phyloP scores from a whole-genome alignment of 2,329 filamentous ascomycete species.

The Penicillium concentricum region DNA sequence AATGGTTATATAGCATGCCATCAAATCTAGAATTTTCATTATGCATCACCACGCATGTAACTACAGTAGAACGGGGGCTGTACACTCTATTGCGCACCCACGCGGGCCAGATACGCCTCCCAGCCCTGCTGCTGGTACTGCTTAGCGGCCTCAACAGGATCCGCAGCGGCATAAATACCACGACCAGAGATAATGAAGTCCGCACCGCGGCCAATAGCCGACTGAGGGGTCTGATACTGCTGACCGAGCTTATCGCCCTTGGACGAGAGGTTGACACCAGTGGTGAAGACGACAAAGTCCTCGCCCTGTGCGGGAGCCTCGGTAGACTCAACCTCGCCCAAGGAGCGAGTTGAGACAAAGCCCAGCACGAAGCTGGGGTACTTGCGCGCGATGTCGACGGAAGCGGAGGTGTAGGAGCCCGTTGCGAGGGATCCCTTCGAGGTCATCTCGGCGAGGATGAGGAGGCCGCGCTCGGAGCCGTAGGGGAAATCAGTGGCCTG shows the following conservation, averaged over 20 bases:
- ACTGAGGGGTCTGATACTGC: conserved; percentile 50
- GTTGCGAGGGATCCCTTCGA: conserved; percentile 50
- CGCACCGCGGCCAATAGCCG: conserved; percentile 46
- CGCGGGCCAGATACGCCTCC: conserved; percentile 45
- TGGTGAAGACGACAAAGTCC: conserved; percentile 52
- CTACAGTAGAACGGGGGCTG: background rate
- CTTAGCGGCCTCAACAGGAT: conserved; percentile 46
- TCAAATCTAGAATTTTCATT: conserved; percentile 2
- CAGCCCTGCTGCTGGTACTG: conserved; percentile 48
- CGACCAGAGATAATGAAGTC: conserved; percentile 51
- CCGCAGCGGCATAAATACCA: conserved; percentile 47
- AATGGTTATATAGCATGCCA: background rate
- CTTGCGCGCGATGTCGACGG: conserved; percentile 48
- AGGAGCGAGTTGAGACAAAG: conserved; percentile 46
- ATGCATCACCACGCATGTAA: conserved; percentile 1
- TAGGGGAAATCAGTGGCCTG: conserved; percentile 37
- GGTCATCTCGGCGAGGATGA: conserved; percentile 52
- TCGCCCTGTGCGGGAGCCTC: conserved; percentile 33
- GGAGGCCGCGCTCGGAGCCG: conserved; percentile 41
- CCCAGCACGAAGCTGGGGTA: conserved; percentile 47
- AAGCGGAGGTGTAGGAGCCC: conserved; percentile 45
- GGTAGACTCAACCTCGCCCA: conserved; percentile 37
- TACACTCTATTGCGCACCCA: conserved; percentile 25
- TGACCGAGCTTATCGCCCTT: conserved; percentile 50
- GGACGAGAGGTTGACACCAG: conserved; percentile 48